Conservation (phyloP, 805 yeast species). For the Blastobotrys attinorum region DNA sequence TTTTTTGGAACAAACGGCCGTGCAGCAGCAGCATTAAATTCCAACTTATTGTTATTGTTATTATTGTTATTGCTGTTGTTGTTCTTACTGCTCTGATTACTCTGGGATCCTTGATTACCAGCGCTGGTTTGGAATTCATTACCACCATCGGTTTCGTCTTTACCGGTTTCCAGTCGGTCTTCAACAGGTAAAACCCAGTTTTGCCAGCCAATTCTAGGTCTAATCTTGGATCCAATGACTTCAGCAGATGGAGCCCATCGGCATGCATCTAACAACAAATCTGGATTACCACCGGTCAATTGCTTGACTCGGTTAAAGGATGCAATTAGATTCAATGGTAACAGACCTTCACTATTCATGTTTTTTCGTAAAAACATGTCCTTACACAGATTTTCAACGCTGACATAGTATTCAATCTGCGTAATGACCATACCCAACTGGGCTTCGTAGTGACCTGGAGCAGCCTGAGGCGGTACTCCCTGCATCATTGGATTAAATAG, state of each 20-base stretch:
- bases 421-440: slow-evolving; percentile 29
- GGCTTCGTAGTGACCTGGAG: slow-evolving; percentile 18
- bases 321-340: slow-evolving; percentile 54
- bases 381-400: slow-evolving; percentile 76
- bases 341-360: slow-evolving; percentile 71
- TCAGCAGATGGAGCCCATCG: slow-evolving; percentile 47
- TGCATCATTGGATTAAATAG: slow-evolving; percentile 8
- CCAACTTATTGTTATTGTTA: slow-evolving; percentile 19
- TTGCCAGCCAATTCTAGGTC: slow-evolving; percentile 50
- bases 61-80: background rate
- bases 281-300: slow-evolving; percentile 48
- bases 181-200: slow-evolving; percentile 61
- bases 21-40: slow-evolving; percentile 30
- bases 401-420: slow-evolving; percentile 88
- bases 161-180: slow-evolving; percentile 41
- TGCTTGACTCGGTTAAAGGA: slow-evolving; percentile 69
- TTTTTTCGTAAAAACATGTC: slow-evolving; percentile 76
- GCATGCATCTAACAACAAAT: slow-evolving; percentile 48
- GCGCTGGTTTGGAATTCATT: slow-evolving; percentile 21
- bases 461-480: slow-evolving; percentile 7
- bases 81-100: background rate
- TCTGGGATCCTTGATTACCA: slow-evolving; percentile 1
- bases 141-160: slow-evolving; percentile 32
- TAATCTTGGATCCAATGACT: slow-evolving; percentile 45
- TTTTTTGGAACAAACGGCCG: slow-evolving; percentile 30